Evolutionary conservation across 129 eudicot genomes (phyloP), one percentile per base, ranked within the genome.

Genomic region (Pittosporum tobira): DNA sequence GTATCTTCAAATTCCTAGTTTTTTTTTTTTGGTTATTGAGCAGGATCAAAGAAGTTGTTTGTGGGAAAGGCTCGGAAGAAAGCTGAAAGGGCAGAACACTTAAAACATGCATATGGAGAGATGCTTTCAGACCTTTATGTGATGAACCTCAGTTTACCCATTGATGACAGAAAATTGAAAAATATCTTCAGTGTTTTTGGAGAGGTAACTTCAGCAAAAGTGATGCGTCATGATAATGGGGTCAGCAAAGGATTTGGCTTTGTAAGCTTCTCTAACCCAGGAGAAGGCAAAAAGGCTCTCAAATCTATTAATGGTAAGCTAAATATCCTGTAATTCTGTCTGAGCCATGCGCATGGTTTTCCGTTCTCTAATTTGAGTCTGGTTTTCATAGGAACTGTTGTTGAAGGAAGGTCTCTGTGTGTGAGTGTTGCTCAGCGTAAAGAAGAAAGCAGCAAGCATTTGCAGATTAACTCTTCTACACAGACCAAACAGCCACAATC

Each of bases 61-160:
- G 81, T 79, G 9, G 75, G 72, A 63, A 67, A 66, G 78, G 78
- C 77, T 49, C 68, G 62, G 77, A 74, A 15, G 67, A 79, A 67
- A 66, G 64, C 70, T 48, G 67, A 63, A 67, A 75, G 85, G 58
- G 64, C 40, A 18, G 60, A 59, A 31, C 30, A 43, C 26, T 66
- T 62, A 40, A 30, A 22, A 64, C 69, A 40, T 43, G 36, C 46
- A 16, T 62, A 51, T 30, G 18, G 28, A 22, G 49, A 74, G 28
- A 14, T 37, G 25, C 26, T 29, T 36, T 68, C 62, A 9, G 64
- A 73, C 48, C 79, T 73, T 23, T 53, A 43, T 54, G 75, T 73
- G 40, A 54, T 51, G 28, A 68, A 77, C 54, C 83, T 77, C 49
- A 52, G 57, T 38, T n/a, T 44, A 36, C 68, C 51, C 26, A 65